A percentile compares a stretch with the other conserved stretches of the same genome.
Conservation (phyloP, 352 stramenopile genomes). For the Globisporangium radiosum region DNA sequence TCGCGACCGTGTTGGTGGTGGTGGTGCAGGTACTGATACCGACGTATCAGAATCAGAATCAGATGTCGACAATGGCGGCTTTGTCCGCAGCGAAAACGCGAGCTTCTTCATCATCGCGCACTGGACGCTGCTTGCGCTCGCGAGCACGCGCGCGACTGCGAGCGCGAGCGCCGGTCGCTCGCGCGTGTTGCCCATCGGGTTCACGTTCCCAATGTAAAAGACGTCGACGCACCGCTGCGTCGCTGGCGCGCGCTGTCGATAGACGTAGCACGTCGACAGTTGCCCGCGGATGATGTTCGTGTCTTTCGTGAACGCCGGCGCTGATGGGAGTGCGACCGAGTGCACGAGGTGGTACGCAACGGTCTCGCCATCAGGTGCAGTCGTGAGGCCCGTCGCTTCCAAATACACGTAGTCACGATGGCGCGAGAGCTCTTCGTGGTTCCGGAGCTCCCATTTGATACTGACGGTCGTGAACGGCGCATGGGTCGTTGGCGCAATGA, state of each 20-base stretch:
- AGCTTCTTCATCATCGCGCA: constrained; percentile 78
- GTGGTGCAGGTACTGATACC: background rate
- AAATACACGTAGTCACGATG: constrained; percentile 71
- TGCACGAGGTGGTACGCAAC: constrained; percentile 59
- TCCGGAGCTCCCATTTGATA: constrained; percentile 72
- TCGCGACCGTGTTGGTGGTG: constrained; percentile 11
- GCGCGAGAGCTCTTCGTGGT: constrained; percentile 49
- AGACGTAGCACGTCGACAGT: constrained; percentile 13
- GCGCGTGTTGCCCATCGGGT: constrained; percentile 39
- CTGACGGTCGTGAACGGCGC: constrained; percentile 57
- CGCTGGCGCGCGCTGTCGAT: constrained; percentile 6
- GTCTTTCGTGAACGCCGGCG: constrained; percentile 48
- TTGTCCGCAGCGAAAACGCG: constrained; percentile 15
- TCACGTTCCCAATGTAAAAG: constrained; percentile 46
- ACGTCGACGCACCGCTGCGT: constrained; percentile 16
- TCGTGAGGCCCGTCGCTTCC: constrained; percentile 61
- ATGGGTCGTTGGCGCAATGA: constrained; percentile 26
- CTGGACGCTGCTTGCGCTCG: constrained; percentile 33
- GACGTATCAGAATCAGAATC: too few relatives aligned
- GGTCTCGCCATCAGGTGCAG: constrained; percentile 34
- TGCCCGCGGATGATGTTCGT: constrained; percentile 59
- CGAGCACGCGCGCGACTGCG: constrained; percentile 34
- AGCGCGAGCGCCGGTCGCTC: constrained; percentile 38
- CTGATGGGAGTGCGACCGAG: constrained; percentile 32
- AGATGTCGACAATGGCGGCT: constrained; percentile 9